Evolutionary conservation across 305 asterid species (phyloP).

Genomic region (Monarda citriodora): DNA sequence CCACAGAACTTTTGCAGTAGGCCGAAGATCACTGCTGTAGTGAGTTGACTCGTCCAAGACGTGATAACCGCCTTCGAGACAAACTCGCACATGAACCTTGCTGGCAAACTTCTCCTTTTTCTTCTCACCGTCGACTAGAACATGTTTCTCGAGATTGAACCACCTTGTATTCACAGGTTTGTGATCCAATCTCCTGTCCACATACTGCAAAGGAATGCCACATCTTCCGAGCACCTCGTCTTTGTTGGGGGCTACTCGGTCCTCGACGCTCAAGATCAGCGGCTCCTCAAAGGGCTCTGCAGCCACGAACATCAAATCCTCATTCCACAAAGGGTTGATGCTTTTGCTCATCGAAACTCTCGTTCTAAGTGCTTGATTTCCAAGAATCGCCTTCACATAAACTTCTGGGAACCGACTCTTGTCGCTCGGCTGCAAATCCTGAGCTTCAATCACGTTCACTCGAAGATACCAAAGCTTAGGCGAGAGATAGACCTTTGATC

Average conservation of each 20-base stretch:
- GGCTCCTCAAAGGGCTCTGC: conserved; percentile 85
- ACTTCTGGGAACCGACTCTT: conserved; percentile 63
- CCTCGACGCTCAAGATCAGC: conserved; percentile 60
- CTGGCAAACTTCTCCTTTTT: conserved; percentile 75
- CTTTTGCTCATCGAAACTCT: conserved; percentile 58
- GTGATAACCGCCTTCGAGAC: conserved; percentile 80
- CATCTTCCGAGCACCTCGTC: conserved; percentile 67
- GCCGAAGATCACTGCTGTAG: conserved; percentile 76
- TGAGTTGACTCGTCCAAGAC: conserved; percentile 77
- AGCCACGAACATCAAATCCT: conserved; percentile 85
- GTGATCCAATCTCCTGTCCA: conserved; percentile 66
- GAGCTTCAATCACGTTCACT: conserved; percentile 78
- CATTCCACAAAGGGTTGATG: conserved; percentile 74
- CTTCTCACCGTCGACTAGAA: conserved; percentile 55
- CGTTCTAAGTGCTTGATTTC: conserved; percentile 62
- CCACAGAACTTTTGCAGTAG: conserved; percentile 75
- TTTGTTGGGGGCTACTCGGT: conserved; percentile 64
- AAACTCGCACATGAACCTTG: conserved; percentile 64
- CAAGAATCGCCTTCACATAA: conserved; percentile 63
- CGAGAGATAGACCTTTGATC: conserved; percentile 70
- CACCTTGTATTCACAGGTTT: conserved; percentile 59
- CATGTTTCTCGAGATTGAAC: conserved; percentile 69
- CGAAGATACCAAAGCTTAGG: conserved; percentile 78
- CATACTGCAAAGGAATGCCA: conserved; percentile 49
- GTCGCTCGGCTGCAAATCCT: conserved; percentile 61